A percentile compares a stretch with the other conserved stretches of the same genome.
phyloP scores from a whole-genome alignment of 164 flowering plant species.

The Umbellularia californica region DNA sequence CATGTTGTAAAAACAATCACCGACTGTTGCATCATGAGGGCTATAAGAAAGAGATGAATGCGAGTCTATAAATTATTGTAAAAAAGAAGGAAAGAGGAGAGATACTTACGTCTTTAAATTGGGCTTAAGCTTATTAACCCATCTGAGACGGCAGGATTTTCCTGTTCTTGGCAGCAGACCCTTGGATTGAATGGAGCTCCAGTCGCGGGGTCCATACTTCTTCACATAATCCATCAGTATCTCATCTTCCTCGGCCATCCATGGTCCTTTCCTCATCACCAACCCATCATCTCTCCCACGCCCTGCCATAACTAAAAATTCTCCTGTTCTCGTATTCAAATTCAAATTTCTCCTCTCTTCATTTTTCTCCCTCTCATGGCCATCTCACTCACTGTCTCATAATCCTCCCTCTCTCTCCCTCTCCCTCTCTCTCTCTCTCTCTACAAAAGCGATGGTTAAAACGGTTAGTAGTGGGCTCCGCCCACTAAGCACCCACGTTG shows the following conservation, averaged over 20 bases:
- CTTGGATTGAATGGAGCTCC: conserved; percentile 99
- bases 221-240: conserved; percentile 67
- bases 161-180: conserved; percentile 87
- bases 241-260: conserved; percentile 87
- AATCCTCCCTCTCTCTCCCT: no score
- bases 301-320: not conserved
- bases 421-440: no score
- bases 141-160: conserved; percentile 93
- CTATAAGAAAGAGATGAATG: not conserved
- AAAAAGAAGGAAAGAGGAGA: not conserved
- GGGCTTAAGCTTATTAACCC: conserved; percentile 95
- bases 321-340: not conserved
- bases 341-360: not conserved
- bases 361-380: no score
- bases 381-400: no score
- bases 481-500: no score
- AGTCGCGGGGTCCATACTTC: conserved; percentile 78
- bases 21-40: no score
- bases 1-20: not conserved
- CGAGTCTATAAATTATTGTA: not conserved
- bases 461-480: no score
- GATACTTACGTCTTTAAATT: conserved; percentile 67
- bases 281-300: conserved; percentile 7
- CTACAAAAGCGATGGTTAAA: no score
- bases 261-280: conserved; percentile 74